A percentile compares a stretch with the other conserved stretches of the same genome.
phyloP scores from a whole-genome alignment of 768 basidiomycete genomes.

The Chalciporus pseudorubinellus region DNA sequence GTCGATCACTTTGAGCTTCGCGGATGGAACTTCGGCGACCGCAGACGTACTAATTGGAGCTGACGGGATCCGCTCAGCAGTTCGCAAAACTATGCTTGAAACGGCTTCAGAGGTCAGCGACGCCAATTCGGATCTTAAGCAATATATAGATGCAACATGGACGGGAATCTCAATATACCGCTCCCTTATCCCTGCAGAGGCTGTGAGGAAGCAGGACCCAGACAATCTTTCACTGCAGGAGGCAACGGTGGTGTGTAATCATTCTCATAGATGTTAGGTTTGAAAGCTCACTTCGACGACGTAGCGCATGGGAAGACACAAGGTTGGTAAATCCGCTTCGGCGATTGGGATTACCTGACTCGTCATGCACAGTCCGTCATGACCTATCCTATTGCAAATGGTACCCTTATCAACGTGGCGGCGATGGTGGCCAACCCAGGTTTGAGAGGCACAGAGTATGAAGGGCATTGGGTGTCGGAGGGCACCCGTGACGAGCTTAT shows the following conservation, averaged over 20 bases:
- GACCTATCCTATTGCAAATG: constrained; percentile 39
- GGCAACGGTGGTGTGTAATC: constrained; percentile 20
- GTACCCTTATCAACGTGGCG: constrained; percentile 36
- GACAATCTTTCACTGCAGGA: constrained; percentile 19
- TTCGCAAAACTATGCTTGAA: constrained; percentile 26
- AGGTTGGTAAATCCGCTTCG: not conserved
- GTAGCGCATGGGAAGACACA: constrained; percentile 15
- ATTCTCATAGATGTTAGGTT: constrained; percentile 8
- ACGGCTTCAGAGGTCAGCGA: constrained; percentile 3
- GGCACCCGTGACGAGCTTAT: constrained; percentile 35
- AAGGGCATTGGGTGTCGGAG: constrained; percentile 33
- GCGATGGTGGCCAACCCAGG: constrained; percentile 30
- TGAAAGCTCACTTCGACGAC: constrained; percentile 8
- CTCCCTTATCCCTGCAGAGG: constrained; percentile 34
- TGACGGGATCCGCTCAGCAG: constrained; percentile 39
- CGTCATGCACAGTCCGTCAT: constrained; percentile 34
- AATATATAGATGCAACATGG: constrained; percentile 33
- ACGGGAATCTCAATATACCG: constrained; percentile 43
- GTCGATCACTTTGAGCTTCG: constrained; percentile 9
- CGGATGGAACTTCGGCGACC: constrained; percentile 18
- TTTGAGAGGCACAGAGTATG: constrained; percentile 29
- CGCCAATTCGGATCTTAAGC: not conserved
- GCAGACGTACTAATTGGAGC: constrained; percentile 46
- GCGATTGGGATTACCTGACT: not conserved
- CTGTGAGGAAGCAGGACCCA: constrained; percentile 26